Conservation (phyloP, 495 filamentous ascomycete genomes). For the Hypoxylon lienhwacheense region DNA sequence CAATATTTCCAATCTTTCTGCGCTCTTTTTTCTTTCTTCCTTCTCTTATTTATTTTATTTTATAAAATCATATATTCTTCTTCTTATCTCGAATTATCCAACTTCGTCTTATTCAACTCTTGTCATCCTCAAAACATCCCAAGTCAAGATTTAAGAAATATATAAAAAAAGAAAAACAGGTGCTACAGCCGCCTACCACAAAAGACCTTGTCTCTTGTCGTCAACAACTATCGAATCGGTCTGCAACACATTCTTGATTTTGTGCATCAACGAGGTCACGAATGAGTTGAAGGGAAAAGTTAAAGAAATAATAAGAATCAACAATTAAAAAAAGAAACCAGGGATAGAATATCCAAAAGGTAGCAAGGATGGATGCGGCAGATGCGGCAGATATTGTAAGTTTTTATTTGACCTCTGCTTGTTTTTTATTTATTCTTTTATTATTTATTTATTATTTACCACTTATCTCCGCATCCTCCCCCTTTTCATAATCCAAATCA, state of each 20-base stretch:
- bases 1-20: no score
- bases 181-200: neutral
- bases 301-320: no score
- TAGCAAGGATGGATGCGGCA: conserved; percentile 21
- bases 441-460: no score
- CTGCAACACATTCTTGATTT: conserved; percentile 21
- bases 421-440: no score
- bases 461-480: conserved; percentile 3
- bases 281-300: no score
- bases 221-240: conserved; percentile 19
- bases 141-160: no score
- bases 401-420: conserved; percentile 50
- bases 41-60: no score
- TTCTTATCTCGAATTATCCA: conserved; percentile 12
- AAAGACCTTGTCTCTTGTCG: conserved; percentile 11
- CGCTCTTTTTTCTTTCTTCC: conserved; percentile 4
- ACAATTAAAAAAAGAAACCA: conserved; percentile 15
- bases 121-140: conserved; percentile 6
- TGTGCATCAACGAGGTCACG: no score
- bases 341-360: conserved; percentile 7
- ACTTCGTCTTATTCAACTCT: conserved; percentile 17
- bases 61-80: conserved; percentile 5
- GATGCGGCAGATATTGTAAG: conserved; percentile 51
- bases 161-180: conserved; percentile 2
- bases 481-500: conserved; percentile 3